Evolutionary conservation across 441 rosid genomes (phyloP), one percentile per base, ranked within the genome.

Genomic region (Populus hybrid): DNA sequence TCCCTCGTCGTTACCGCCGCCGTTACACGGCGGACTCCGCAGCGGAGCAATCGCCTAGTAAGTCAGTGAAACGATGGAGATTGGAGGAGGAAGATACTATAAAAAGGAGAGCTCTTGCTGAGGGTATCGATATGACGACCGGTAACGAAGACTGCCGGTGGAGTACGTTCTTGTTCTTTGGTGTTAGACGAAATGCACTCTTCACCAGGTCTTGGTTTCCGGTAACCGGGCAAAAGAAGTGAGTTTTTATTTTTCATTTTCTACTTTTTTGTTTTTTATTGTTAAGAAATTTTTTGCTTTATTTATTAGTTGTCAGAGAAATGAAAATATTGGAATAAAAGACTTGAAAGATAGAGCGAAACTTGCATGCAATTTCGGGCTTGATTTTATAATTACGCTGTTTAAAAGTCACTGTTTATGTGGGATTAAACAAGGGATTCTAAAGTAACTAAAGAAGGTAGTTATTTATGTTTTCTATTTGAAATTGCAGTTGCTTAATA

Each of bases 181-280:
- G 99, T 1, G 88, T 75, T 1, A 79, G 91, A 76, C 83, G 89
- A 69, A 91, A 87, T 83, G 91, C 96, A 67, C 82, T 93, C 19
- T 92, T 95, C 77, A 87, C 87, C 78, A 85, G 99, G 70, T 95
- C 94, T 7, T 95, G 99, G 99, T 79, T 93, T 0, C 99, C 99
- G 50, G 81, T 79, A 40, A 72, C 81, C 88, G 93, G 80, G 7
- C 87, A 92, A 79, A 73, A 85, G 76, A 93, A 86, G 98, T 93
- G 79, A 79, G 87, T 4, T 28, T 19, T 40, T 71, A 26, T 26
- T 9, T 64, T 67, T 67, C 35, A 63, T 40, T 16, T 12, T 28
- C 21, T 1, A 9, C n/a, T 24, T 70, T 21, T 38, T 18, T 21
- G 19, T 78, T 19, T 53, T 30, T 59, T 64, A 57, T 4, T 42